These are phyloP conservation scores for Myriangium duriaei DNA, from an alignment of 2,329 filamentous ascomycete genomes.

Conservation along the genomic window DNA sequence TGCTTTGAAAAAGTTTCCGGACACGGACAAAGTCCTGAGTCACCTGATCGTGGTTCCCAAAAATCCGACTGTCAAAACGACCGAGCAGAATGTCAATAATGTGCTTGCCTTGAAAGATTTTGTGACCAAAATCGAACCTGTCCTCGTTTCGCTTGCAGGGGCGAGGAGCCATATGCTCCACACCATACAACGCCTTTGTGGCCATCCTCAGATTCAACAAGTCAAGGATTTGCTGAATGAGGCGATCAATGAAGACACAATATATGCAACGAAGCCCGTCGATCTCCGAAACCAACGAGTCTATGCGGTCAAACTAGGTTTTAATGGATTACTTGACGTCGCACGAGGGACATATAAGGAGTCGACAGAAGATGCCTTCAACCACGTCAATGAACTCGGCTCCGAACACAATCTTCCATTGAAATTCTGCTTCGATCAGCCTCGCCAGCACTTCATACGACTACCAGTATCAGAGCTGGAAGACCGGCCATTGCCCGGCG, in stretches of 20 bases:
- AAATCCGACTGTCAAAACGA: conserved; percentile 51
- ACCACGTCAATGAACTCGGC: conserved; percentile 55
- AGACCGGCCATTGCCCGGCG: conserved; percentile 44
- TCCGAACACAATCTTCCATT: conserved; percentile 50
- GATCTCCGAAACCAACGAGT: conserved; percentile 82
- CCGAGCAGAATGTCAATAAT: conserved; percentile 74
- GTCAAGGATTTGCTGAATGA: conserved; percentile 53
- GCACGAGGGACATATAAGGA: conserved; percentile 85
- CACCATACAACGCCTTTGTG: conserved; percentile 58
- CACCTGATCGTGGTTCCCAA: conserved; percentile 69
- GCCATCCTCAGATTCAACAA: conserved; percentile 45
- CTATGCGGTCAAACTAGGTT: conserved; percentile 71
- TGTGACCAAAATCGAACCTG: conserved; percentile 50
- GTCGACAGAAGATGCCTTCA: conserved; percentile 62
- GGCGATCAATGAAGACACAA: conserved; percentile 69
- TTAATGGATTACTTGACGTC: conserved; percentile 78
- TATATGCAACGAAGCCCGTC: conserved; percentile 63
- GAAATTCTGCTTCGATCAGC: conserved; percentile 62
- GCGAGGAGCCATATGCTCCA: conserved; percentile 52
- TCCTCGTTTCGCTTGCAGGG: conserved; percentile 56
- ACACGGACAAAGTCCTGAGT: conserved; percentile 69
- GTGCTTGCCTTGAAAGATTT: conserved; percentile 80
- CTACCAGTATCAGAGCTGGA: conserved; percentile 52
- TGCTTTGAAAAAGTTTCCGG: conserved; percentile 63
- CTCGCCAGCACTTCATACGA: conserved; percentile 68